A percentile compares a stretch with the other conserved stretches of the same genome.
Conservation (phyloP, 805 yeast genomes). For the Pichia cephalocereana region DNA sequence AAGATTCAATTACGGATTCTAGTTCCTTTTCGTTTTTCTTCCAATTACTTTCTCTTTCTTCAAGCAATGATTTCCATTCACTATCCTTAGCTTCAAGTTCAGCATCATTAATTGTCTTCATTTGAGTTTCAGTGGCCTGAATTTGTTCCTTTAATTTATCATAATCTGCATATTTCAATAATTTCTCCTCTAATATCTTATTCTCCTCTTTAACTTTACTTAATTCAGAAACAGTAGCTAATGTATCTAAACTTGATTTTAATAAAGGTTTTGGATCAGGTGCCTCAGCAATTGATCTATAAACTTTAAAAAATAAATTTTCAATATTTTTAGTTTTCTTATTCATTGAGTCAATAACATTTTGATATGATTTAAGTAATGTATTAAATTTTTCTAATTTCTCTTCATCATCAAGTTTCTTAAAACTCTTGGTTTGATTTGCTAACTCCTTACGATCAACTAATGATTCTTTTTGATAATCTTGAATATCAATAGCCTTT, state of each 20-base stretch:
- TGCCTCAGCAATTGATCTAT: constrained; percentile 73
- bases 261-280: constrained; percentile 88
- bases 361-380: constrained; percentile 72
- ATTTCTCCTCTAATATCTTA: constrained; percentile 42
- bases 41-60: constrained; percentile 72
- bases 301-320: constrained; percentile 60
- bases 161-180: constrained; percentile 66
- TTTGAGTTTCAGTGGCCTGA: constrained; percentile 48
- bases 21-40: constrained; percentile 43
- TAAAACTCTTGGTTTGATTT: constrained; percentile 75
- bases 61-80: constrained; percentile 56
- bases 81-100: constrained; percentile 63
- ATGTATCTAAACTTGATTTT: constrained; percentile 59
- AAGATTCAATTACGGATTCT: constrained; percentile 39
- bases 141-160: constrained; percentile 61
- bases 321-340: constrained; percentile 71
- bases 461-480: constrained; percentile 58
- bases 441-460: constrained; percentile 71
- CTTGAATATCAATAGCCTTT: constrained; percentile 64
- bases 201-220: constrained; percentile 44
- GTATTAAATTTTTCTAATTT: constrained; percentile 58
- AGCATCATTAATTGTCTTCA: constrained; percentile 44
- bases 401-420: constrained; percentile 56
- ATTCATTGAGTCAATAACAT: constrained; percentile 78
- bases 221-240: constrained; percentile 38